A percentile compares a stretch with the other conserved stretches of the same genome.
Conservation (phyloP, 495 filamentous ascomycete genomes). For the Podospora tetraspora region DNA sequence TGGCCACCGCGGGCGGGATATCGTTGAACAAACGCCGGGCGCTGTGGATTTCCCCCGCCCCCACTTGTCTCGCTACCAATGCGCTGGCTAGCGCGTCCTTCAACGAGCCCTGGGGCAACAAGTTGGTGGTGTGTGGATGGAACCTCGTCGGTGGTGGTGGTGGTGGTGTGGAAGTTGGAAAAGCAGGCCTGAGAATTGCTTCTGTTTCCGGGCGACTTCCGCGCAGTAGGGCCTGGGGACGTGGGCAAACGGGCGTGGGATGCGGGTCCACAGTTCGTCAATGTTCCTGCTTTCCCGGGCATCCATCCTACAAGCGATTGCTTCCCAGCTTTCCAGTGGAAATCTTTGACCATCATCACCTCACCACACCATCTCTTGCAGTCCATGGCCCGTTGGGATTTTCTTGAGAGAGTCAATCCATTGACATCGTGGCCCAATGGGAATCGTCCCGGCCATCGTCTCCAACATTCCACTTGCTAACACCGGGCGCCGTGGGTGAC, state of each 20-base stretch:
- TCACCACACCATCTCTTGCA: background rate
- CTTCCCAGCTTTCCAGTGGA: background rate
- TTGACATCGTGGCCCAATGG: constrained; percentile 13
- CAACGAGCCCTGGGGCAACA: background rate
- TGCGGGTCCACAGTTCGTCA: background rate
- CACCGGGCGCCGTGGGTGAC: background rate
- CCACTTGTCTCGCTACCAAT: constrained; percentile 10
- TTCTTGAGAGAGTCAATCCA: too few relatives aligned
- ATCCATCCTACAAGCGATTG: background rate
- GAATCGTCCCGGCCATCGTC: constrained; percentile 4
- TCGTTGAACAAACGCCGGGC: constrained; percentile 2
- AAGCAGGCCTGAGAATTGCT: background rate
- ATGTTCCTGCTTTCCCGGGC: background rate
- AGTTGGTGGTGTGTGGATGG: background rate
- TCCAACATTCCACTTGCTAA: background rate
- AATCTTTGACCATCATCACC: background rate
- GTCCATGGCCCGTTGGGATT: background rate
- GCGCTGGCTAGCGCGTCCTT: constrained; percentile 22
- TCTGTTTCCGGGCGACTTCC: background rate
- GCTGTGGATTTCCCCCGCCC: background rate
- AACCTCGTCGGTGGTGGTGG: background rate
- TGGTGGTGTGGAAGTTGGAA: background rate
- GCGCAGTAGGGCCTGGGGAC: background rate
- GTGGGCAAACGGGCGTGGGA: background rate
- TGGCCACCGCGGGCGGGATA: background rate